phyloP scores from a whole-genome alignment of 306 rosid genomes.

The Gillenia trifoliata region DNA sequence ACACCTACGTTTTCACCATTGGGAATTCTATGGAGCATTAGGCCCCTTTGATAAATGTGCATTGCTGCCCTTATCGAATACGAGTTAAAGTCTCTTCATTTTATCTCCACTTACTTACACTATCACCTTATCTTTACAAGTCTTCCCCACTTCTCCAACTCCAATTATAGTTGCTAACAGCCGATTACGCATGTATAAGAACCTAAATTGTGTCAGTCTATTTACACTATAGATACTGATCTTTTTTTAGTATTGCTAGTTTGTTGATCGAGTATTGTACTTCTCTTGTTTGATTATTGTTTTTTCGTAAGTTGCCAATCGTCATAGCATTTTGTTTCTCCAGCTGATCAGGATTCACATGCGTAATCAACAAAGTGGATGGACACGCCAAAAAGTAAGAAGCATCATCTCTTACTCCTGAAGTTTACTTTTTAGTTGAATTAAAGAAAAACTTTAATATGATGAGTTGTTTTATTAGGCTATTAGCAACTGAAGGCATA shows the following conservation, averaged over 20 bases:
- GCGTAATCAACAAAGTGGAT: constrained; percentile 44
- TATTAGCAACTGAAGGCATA: not conserved
- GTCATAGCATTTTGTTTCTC: constrained; percentile 19
- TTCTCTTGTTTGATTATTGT: not conserved
- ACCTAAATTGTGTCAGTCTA: not conserved
- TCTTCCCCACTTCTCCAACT: not conserved
- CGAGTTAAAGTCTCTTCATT: not conserved
- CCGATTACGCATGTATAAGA: not conserved
- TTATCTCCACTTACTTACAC: not conserved
- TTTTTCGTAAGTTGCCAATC: constrained; percentile 1
- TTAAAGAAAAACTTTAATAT: not conserved
- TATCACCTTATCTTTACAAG: not conserved
- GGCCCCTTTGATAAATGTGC: not conserved
- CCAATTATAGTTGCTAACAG: not conserved
- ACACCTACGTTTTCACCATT: not conserved
- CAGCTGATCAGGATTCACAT: constrained; percentile 58
- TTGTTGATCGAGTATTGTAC: not conserved
- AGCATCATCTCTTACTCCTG: not conserved
- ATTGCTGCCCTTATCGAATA: not conserved
- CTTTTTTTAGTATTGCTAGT: not conserved
- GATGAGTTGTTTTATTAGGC: not conserved
- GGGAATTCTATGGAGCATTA: not conserved
- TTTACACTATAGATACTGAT: not conserved
- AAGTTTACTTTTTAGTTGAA: not conserved
- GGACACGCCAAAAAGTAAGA: constrained; percentile 70